Conservation (phyloP, 1,139 yeast genomes). For the Pichia sp. region DNA sequence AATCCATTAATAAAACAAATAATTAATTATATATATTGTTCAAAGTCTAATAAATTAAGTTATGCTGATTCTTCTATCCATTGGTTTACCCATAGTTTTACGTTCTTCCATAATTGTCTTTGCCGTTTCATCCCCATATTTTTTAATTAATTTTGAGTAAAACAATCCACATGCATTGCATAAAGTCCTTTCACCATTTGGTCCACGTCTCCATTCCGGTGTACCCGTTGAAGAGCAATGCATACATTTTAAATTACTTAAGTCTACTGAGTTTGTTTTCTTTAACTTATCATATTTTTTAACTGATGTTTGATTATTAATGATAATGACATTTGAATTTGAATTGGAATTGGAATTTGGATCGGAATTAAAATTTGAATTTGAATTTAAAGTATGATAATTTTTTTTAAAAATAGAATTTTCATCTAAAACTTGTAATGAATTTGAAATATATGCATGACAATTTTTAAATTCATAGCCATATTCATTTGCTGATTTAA, state of each 20-base stretch:
- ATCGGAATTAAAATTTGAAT: no score
- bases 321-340: no score
- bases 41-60: background rate
- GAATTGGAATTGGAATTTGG: no score
- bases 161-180: conserved; percentile 89
- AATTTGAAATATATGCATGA: background rate
- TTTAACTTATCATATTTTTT: no score
- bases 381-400: no score
- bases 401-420: background rate
- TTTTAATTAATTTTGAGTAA: conserved; percentile 66
- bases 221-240: conserved; percentile 76
- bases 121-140: conserved; percentile 61
- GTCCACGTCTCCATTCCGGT: conserved; percentile 92
- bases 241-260: background rate
- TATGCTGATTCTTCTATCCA: conserved; percentile 26
- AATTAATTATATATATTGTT: no score
- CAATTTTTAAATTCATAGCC: background rate
- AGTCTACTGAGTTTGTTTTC: background rate
- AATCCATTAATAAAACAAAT: no score
- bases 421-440: background rate
- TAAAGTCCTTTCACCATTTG: conserved; percentile 74
- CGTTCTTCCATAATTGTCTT: conserved; percentile 31
- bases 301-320: no score
- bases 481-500: background rate
- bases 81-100: conserved; percentile 21